These are phyloP conservation scores for Yarrowia alimentaria DNA, from an alignment of 805 yeast genomes.

Conservation along the genomic window DNA sequence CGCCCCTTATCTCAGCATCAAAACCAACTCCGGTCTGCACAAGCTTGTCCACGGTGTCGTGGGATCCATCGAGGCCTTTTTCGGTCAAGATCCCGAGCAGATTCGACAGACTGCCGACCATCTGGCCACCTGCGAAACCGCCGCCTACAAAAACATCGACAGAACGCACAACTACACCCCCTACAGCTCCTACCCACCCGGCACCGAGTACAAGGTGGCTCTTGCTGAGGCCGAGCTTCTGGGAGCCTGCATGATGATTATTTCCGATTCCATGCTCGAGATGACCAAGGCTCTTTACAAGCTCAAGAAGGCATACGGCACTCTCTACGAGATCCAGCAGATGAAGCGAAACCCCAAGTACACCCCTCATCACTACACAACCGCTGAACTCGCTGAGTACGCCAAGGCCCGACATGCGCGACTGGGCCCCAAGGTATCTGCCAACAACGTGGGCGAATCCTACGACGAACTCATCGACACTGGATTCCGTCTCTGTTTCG, in stretches of 20 bases:
- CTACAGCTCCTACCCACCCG: constrained; percentile 66
- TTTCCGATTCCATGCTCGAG: constrained; percentile 85
- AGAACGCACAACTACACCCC: constrained; percentile 18
- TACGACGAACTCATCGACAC: constrained; percentile 88
- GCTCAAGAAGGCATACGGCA: constrained; percentile 83
- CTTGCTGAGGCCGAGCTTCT: constrained; percentile 82
- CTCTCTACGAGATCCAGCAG: constrained; percentile 67
- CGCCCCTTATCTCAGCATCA: constrained; percentile 6
- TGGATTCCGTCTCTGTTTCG: constrained; percentile 88
- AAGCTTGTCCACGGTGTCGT: constrained; percentile 21
- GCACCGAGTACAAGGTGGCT: constrained; percentile 90
- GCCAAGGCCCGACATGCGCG: constrained; percentile 21
- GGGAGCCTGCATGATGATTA: constrained; percentile 81
- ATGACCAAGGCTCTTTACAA: constrained; percentile 86
- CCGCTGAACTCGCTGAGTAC: constrained; percentile 21
- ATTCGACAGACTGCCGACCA: constrained; percentile 12
- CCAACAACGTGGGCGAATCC: constrained; percentile 38
- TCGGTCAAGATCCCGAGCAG: constrained; percentile 20
- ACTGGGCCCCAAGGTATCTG: constrained; percentile 22
- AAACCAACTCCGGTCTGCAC: constrained; percentile 7
- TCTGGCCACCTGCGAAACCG: constrained; percentile 6
- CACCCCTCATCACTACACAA: constrained; percentile 8
- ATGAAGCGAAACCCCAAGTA: constrained; percentile 34
- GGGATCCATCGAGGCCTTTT: constrained; percentile 20
- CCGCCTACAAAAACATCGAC: constrained; percentile 21